These are phyloP conservation scores for Brachypodium distachyon DNA, from an alignment of 202 grass and related monocot species.

Conservation along the genomic window DNA sequence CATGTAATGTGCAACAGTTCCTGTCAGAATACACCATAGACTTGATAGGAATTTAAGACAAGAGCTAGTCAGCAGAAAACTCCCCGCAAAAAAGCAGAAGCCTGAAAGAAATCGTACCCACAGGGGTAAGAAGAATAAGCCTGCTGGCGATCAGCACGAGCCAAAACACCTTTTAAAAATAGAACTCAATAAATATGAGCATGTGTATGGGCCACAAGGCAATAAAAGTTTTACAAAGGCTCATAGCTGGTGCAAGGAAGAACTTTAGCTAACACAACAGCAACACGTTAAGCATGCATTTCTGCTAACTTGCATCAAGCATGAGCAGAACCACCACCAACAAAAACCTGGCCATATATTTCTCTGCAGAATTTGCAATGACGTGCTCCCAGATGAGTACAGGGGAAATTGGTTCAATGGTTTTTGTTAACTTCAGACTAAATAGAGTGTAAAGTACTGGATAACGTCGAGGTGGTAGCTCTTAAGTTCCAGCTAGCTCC, in stretches of 20 bases:
- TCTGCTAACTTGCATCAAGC: not conserved
- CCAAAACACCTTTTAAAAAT: not conserved
- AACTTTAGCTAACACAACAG: not conserved
- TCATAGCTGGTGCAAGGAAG: not conserved
- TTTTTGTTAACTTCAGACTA: slow-evolving; percentile 7
- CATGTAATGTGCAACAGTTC: slow-evolving; percentile 8
- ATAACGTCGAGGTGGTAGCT: not conserved
- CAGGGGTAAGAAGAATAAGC: not conserved
- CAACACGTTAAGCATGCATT: not conserved
- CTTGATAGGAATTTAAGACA: not conserved
- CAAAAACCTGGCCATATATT: not conserved
- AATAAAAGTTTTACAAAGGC: not conserved
- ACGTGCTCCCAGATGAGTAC: not conserved
- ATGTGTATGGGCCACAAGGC: not conserved
- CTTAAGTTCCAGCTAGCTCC: slow-evolving; percentile 14
- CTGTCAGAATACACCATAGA: not conserved
- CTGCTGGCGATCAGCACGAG: not conserved
- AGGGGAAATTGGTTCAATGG: not conserved
- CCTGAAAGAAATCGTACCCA: not conserved
- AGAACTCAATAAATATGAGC: not conserved
- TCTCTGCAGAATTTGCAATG: not conserved
- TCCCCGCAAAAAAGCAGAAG: not conserved
- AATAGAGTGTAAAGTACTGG: not conserved
- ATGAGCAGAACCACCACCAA: not conserved
- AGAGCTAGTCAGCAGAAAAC: not conserved